These are phyloP conservation scores for Panellus pusillus DNA, from an alignment of 768 basidiomycete species.

Conservation along the genomic window DNA sequence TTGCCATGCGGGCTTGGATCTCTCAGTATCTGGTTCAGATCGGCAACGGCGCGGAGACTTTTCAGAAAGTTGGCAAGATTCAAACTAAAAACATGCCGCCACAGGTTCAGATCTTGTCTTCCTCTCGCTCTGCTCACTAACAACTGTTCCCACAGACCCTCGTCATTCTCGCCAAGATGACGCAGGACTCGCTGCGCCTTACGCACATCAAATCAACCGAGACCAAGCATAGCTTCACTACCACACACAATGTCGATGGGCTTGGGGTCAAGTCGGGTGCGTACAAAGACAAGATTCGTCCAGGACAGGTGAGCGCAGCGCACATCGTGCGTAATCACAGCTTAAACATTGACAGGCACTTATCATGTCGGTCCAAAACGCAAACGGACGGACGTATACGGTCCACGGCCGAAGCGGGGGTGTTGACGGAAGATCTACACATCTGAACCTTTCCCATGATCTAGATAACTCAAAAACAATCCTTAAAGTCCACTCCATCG, in stretches of 20 bases:
- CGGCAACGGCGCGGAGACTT: slow-evolving; percentile 41
- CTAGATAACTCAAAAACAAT: slow-evolving; percentile 35
- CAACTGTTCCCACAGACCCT: slow-evolving; percentile 31
- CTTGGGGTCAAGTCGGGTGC: slow-evolving; percentile 33
- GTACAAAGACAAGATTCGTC: slow-evolving; percentile 37
- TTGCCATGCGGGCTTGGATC: slow-evolving; percentile 50
- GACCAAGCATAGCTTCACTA: slow-evolving; percentile 43
- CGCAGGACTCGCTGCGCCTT: slow-evolving; percentile 44
- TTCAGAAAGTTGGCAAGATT: slow-evolving; percentile 43
- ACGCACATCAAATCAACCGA: slow-evolving; percentile 47
- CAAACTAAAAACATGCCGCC: slow-evolving; percentile 40
- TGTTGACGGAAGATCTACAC: slow-evolving; percentile 39
- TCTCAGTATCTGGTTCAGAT: slow-evolving; percentile 46
- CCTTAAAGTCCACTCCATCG: slow-evolving; percentile 46
- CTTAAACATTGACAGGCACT: slow-evolving; percentile 26
- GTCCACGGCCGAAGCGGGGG: slow-evolving; percentile 42
- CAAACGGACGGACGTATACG: slow-evolving; percentile 34
- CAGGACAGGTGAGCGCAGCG: slow-evolving; percentile 35
- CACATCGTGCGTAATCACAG: background rate
- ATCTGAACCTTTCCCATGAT: slow-evolving; percentile 26
- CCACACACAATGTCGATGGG: slow-evolving; percentile 23
- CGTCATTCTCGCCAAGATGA: slow-evolving; percentile 44
- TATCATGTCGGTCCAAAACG: slow-evolving; percentile 28
- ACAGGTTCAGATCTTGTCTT: slow-evolving; percentile 26
- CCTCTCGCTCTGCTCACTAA: slow-evolving; percentile 1